Conservation (phyloP, 768 basidiomycete species). For the Amanita thiersii region DNA sequence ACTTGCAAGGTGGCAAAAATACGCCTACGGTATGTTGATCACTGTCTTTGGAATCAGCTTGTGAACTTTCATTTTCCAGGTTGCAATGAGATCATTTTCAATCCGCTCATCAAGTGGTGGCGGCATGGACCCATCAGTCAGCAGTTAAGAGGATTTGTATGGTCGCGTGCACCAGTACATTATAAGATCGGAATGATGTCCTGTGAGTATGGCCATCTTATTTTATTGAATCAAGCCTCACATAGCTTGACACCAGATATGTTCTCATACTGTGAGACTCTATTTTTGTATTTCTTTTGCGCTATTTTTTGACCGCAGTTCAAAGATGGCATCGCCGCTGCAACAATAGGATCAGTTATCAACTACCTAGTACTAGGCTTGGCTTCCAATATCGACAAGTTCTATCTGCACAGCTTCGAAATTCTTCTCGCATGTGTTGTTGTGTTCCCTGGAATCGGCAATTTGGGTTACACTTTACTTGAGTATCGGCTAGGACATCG, state of each 20-base stretch:
- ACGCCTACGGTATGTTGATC: slow-evolving; percentile 36
- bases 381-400: slow-evolving; percentile 56
- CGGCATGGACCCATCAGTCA: slow-evolving; percentile 68
- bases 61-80: slow-evolving; percentile 21
- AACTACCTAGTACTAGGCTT: slow-evolving; percentile 76
- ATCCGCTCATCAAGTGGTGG: slow-evolving; percentile 76
- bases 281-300: slow-evolving; percentile 9
- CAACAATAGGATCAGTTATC: slow-evolving; percentile 54
- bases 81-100: slow-evolving; percentile 77
- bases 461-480: slow-evolving; percentile 62
- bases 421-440: slow-evolving; percentile 70
- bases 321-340: slow-evolving; percentile 58
- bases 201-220: slow-evolving; percentile 30
- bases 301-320: slow-evolving; percentile 7
- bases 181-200: slow-evolving; percentile 80
- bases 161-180: slow-evolving; percentile 69
- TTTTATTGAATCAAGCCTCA: neutral
- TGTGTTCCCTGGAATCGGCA: slow-evolving; percentile 74
- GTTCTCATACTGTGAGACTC: slow-evolving; percentile 35
- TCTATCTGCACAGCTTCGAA: slow-evolving; percentile 76
- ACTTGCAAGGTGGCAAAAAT: slow-evolving; percentile 85
- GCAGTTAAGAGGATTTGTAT: slow-evolving; percentile 66
- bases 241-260: slow-evolving; percentile 23
- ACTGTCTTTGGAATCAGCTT: slow-evolving; percentile 1
- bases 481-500: slow-evolving; percentile 70